phyloP scores from a whole-genome alignment of 768 basidiomycete species.

The Astraeus odoratus region DNA sequence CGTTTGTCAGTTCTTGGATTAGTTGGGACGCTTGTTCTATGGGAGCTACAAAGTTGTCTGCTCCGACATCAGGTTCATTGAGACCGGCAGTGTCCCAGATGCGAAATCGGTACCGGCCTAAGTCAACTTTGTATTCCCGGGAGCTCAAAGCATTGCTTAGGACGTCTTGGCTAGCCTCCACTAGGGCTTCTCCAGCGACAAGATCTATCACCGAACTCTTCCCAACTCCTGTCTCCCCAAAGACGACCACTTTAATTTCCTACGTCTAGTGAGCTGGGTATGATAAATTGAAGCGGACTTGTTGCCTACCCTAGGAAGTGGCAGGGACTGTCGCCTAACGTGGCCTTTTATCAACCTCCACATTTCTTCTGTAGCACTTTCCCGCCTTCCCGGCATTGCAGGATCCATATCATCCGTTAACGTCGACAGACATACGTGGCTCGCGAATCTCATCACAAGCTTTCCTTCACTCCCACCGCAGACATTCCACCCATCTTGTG shows the following conservation, averaged over 20 bases:
- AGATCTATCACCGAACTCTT: not conserved
- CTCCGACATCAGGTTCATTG: slow-evolving; percentile 1
- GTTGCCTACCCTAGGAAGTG: not conserved
- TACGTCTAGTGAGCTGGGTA: too few species aligned
- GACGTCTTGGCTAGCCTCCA: slow-evolving; percentile 3
- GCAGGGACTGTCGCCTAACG: not conserved
- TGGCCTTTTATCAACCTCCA: not conserved
- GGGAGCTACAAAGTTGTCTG: not conserved
- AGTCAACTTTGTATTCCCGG: slow-evolving; percentile 1
- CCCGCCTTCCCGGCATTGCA: not conserved
- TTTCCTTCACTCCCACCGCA: not conserved
- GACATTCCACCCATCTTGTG: not conserved
- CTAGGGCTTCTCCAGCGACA: not conserved
- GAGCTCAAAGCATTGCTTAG: slow-evolving; percentile 22
- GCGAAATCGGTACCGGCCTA: slow-evolving; percentile 2
- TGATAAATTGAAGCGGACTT: too few species aligned
- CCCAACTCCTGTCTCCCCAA: not conserved
- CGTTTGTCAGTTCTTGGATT: not conserved
- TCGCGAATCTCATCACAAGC: not conserved
- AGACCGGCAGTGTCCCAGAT: slow-evolving; percentile 17
- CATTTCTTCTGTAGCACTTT: not conserved
- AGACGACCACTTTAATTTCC: not conserved
- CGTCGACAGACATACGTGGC: not conserved
- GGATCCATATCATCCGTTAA: not conserved
- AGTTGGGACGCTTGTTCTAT: not conserved